A percentile compares a stretch with the other conserved stretches of the same genome.
These are phyloP conservation scores for Lentinula raphanica DNA, from an alignment of 768 basidiomycete species.

Conservation along the genomic window DNA sequence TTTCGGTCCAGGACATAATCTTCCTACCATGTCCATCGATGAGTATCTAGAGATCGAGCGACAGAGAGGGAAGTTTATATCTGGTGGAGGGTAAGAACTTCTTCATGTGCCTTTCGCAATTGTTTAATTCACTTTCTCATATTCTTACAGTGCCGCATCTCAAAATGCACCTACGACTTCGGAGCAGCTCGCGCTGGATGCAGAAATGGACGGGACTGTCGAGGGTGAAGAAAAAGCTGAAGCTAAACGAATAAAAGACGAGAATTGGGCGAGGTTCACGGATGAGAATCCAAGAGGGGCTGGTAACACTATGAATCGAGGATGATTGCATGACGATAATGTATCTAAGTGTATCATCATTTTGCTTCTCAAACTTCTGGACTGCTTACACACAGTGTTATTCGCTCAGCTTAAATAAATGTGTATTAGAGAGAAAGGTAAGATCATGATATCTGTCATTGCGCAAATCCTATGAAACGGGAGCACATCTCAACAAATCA, in stretches of 20 bases:
- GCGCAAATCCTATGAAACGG: neutral
- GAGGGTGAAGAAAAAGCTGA: slow-evolving; percentile 67
- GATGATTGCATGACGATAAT: slow-evolving; percentile 34
- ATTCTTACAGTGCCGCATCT: slow-evolving; percentile 51
- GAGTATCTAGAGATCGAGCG: slow-evolving; percentile 88
- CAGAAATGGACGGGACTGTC: slow-evolving; percentile 79
- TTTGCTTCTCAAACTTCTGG: too few relatives aligned
- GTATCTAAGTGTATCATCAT: neutral
- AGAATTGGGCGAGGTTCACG: slow-evolving; percentile 86
- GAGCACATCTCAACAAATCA: slow-evolving; percentile 25
- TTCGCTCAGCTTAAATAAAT: too few relatives aligned
- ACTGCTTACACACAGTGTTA: too few relatives aligned
- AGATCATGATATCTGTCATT: too few relatives aligned
- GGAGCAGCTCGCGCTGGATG: slow-evolving; percentile 71
- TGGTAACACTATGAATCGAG: slow-evolving; percentile 97
- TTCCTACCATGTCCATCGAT: slow-evolving; percentile 95
- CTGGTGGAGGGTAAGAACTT: slow-evolving; percentile 73
- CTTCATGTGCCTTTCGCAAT: neutral
- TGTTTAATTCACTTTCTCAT: slow-evolving; percentile 10
- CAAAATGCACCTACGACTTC: slow-evolving; percentile 63
- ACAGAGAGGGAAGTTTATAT: slow-evolving; percentile 79
- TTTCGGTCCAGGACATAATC: slow-evolving; percentile 74
- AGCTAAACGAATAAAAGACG: slow-evolving; percentile 76
- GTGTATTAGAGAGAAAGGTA: too few relatives aligned
- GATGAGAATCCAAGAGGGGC: slow-evolving; percentile 84